phyloP scores from a whole-genome alignment of 75 land plant genomes.

The Selaginella tamariscina region DNA sequence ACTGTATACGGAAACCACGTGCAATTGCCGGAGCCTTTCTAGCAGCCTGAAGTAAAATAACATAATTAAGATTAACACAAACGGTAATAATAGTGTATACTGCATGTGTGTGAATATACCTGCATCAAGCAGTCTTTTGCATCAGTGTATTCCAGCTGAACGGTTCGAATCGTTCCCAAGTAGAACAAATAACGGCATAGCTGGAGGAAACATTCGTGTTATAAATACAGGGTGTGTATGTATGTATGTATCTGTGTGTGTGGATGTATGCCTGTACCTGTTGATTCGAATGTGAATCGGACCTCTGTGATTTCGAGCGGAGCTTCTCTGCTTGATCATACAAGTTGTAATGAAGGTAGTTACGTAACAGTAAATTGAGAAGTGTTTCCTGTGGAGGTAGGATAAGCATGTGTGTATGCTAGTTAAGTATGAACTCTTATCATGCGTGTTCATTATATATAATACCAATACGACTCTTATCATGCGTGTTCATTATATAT shows the following conservation, averaged over 20 bases:
- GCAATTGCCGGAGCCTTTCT: constrained; percentile 88
- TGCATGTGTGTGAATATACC: no score
- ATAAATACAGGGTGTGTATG: neutral
- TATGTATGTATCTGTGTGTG: no score
- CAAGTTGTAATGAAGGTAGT: constrained; percentile 92
- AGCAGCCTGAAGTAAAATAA: no score
- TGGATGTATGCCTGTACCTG: constrained; percentile 36
- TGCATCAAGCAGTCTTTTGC: constrained; percentile 88
- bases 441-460: no score
- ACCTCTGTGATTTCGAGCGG: constrained; percentile 87
- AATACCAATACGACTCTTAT: no score
- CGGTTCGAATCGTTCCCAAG: constrained; percentile 84
- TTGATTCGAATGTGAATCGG: constrained; percentile 96
- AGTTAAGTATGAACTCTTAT: no score
- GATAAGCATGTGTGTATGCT: no score
- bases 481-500: no score
- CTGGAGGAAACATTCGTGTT: constrained; percentile 29
- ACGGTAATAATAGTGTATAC: no score
- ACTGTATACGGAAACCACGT: constrained; percentile 80
- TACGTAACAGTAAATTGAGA: constrained; percentile 80
- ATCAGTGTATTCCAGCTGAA: constrained; percentile 97
- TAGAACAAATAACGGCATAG: constrained; percentile 88
- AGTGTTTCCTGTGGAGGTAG: constrained; percentile 65
- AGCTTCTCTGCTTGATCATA: constrained; percentile 99
- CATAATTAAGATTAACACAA: no score